Percentiles rank a stretch among this genome's conserved stretches.
These are phyloP conservation scores for Suzukiozyma palmioleophila DNA, from an alignment of 1,139 yeast genomes.

Conservation along the genomic window DNA sequence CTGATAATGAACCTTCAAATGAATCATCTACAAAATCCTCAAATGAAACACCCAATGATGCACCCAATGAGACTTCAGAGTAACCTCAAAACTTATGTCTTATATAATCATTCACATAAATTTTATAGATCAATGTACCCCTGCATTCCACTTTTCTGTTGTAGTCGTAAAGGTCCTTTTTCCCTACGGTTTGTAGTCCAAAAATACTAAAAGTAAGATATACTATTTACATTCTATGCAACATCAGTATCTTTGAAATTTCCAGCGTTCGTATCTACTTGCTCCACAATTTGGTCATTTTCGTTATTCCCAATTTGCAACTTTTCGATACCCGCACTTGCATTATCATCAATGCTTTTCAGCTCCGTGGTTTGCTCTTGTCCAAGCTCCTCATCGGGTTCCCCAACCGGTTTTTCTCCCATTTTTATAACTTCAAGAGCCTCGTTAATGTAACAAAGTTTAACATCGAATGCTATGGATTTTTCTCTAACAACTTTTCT, in stretches of 20 bases:
- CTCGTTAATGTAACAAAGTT: constrained; percentile 38
- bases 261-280: too few species aligned
- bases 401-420: constrained; percentile 1
- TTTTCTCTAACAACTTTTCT: constrained; percentile 28
- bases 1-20: background rate
- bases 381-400: constrained; percentile 3
- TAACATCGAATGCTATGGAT: constrained; percentile 48
- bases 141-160: too few species aligned
- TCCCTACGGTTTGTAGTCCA: background rate
- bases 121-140: too few species aligned
- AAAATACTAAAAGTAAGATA: background rate
- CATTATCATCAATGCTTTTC: background rate
- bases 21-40: too few species aligned
- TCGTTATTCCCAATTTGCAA: background rate
- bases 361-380: background rate
- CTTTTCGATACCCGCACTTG: background rate
- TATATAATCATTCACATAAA: too few species aligned
- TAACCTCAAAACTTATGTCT: too few species aligned
- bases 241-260: background rate
- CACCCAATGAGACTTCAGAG: too few species aligned
- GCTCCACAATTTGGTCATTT: background rate
- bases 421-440: constrained; percentile 12
- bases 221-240: constrained; percentile 1
- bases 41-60: too few species aligned
- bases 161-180: too few species aligned